Evolutionary conservation across 805 yeast genomes (phyloP).

Genomic region (Metschnikowia shivogae): DNA sequence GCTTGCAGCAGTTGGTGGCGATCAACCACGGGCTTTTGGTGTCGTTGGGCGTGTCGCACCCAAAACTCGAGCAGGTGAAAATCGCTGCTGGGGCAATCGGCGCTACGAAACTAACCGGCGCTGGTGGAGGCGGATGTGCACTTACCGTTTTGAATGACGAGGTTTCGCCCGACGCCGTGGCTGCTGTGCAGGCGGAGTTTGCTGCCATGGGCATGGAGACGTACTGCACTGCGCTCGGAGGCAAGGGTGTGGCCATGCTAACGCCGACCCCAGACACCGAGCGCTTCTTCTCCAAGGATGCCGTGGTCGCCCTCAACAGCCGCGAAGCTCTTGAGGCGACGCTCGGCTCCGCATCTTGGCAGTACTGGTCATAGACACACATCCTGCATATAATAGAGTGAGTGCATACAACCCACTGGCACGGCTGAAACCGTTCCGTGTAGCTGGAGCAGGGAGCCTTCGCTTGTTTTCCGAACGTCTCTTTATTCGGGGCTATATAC

Average conservation of each 20-base stretch:
- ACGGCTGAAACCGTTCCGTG: no score
- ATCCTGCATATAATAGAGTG: no score
- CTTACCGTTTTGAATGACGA: conserved; percentile 68
- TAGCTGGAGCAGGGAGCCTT: no score
- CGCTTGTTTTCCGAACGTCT: no score
- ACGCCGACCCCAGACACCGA: conserved; percentile 8
- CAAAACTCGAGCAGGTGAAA: conserved; percentile 75
- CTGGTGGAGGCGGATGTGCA: conserved; percentile 99
- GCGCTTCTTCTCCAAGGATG: conserved; percentile 25
- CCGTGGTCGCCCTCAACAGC: conserved; percentile 34
- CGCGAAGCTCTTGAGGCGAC: conserved; percentile 47
- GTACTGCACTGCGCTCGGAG: conserved; percentile 80
- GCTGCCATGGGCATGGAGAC: conserved; percentile 58
- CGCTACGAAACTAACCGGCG: conserved; percentile 92
- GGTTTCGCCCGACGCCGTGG: conserved; percentile 29
- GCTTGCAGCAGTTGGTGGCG: conserved; percentile 59
- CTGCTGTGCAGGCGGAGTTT: conserved; percentile 35
- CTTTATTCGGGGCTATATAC: no score
- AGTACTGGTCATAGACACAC: conserved; percentile 46
- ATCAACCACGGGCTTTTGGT: conserved; percentile 86
- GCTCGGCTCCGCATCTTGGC: conserved; percentile 53
- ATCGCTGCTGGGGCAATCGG: conserved; percentile 69
- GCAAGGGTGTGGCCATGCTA: conserved; percentile 74
- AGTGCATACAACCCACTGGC: no score
- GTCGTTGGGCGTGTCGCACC: conserved; percentile 89